Evolutionary conservation across 2,329 filamentous ascomycete species (phyloP), one percentile per base, ranked within the genome.

Genomic region (Rhinocladiella similis): DNA sequence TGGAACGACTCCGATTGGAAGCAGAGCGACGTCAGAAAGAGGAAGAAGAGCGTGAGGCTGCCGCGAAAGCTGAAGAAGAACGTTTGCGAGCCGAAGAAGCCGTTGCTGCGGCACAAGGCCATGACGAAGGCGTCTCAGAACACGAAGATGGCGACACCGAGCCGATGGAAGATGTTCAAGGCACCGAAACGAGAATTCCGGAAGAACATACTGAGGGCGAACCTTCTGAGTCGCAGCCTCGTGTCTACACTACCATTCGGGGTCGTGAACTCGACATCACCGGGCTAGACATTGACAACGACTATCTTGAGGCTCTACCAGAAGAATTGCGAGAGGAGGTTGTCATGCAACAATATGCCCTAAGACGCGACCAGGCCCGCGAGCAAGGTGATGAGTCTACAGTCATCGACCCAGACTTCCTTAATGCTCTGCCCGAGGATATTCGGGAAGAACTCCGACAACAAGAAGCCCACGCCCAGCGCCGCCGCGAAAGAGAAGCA

Each of bases 291-390:
- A 97, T 99, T 65, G 94, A 99, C 69, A 84, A 89, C 14, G 92
- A 96, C 54, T 99, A 97, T 72, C 83, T 99, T 5, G 90, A 94
- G 57, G 95, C 93, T n/a, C 77, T 99, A n/a, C 94, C 94, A 0
- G 94, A 99, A 66, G 95, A 99, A 59, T 86, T 97, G 69, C 84
- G 94, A 45, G 93, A 97, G 72, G 94, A 99, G 70, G 94, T 99
- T 47, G 90, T 99, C 63, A 91, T 95, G 71, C 87, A 92, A 60
- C 91, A 96, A 57, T 83, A 96, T 61, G 91, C 89, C 50, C 86
- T 90, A 63, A 84, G 93, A 63, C 86, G 93, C 61, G 88, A 88
- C 6, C 85, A 94, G 71, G 90, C 90, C 73, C 87, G 69, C 19
- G 89, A 92, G 57, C 86, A 91, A 66, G 72, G 73, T 13, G 75